phyloP scores from a whole-genome alignment of 148 eudicot species.

The Vaccinium macrocarpon region DNA sequence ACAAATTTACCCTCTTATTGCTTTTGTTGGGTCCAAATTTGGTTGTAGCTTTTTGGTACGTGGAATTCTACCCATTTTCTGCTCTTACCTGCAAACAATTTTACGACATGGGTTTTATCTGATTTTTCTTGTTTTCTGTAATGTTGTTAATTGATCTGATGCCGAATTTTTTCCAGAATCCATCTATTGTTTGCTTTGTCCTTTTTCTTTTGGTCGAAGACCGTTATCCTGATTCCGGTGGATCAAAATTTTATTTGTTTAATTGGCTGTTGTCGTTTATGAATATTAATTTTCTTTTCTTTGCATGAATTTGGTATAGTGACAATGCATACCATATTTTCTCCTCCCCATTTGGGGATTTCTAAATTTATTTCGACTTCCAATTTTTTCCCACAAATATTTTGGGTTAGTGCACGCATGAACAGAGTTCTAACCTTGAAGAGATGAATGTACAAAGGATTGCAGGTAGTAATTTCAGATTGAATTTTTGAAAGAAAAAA shows the following conservation, averaged over 20 bases:
- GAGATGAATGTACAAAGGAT: too few species aligned
- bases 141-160: not conserved
- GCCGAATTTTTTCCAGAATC: not conserved
- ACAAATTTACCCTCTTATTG: not conserved
- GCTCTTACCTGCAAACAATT: not conserved
- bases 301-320: not conserved
- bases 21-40: not conserved
- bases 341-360: not conserved
- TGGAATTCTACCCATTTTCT: not conserved
- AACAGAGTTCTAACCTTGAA: too few species aligned
- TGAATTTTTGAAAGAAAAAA: too few species aligned
- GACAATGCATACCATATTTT: not conserved
- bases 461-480: too few species aligned
- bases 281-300: not conserved
- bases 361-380: not conserved
- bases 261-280: not conserved
- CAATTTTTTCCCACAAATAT: not conserved
- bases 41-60: slow-evolving; percentile 2
- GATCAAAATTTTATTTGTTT: not conserved
- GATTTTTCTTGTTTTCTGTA: not conserved
- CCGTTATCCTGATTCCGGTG: not conserved
- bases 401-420: not conserved
- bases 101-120: not conserved
- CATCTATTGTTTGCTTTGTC: not conserved
- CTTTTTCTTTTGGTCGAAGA: not conserved